These are phyloP conservation scores for Globisporangium lucens DNA, from an alignment of 352 stramenopile genomes.

Conservation along the genomic window DNA sequence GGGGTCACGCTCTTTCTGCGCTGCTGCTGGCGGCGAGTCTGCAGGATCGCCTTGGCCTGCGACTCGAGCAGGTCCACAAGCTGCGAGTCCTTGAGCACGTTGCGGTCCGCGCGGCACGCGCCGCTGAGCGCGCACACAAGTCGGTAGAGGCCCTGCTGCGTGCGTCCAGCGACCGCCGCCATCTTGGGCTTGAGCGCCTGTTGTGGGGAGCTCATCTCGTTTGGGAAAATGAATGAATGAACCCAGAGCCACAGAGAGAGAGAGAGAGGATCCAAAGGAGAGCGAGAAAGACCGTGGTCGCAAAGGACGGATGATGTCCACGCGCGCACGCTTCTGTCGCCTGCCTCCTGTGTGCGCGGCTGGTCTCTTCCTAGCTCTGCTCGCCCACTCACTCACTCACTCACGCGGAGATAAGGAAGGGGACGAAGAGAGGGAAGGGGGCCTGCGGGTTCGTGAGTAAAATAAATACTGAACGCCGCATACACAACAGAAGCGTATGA, in stretches of 20 bases:
- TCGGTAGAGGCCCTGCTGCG: constrained; percentile 32
- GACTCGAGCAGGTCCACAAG: constrained; percentile 65
- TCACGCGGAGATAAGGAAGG: not conserved
- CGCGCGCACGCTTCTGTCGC: not conserved
- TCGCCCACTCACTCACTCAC: not conserved
- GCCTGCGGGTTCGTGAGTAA: constrained; percentile 26
- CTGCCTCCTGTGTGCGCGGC: constrained; percentile 6
- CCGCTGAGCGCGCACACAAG: constrained; percentile 57
- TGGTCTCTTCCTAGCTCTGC: constrained; percentile 5
- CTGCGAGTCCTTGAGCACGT: constrained; percentile 63
- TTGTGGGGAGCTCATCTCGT: not conserved
- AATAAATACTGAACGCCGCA: constrained; percentile 35
- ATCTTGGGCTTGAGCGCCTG: constrained; percentile 5
- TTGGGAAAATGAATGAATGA: not conserved
- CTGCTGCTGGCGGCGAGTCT: constrained; percentile 33
- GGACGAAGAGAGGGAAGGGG: constrained; percentile 1
- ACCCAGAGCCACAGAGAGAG: not conserved
- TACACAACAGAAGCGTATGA: not conserved
- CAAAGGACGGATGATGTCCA: constrained; percentile 5
- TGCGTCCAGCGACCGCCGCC: constrained; percentile 7
- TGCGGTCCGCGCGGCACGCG: constrained; percentile 53
- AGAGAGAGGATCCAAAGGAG: not conserved
- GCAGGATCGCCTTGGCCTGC: constrained; percentile 51
- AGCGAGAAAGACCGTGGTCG: not conserved
- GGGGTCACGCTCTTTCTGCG: constrained; percentile 6